Evolutionary conservation across 2,329 filamentous ascomycete species (phyloP), one percentile per base, ranked within the genome.

Genomic region (Gremmenia infestans): DNA sequence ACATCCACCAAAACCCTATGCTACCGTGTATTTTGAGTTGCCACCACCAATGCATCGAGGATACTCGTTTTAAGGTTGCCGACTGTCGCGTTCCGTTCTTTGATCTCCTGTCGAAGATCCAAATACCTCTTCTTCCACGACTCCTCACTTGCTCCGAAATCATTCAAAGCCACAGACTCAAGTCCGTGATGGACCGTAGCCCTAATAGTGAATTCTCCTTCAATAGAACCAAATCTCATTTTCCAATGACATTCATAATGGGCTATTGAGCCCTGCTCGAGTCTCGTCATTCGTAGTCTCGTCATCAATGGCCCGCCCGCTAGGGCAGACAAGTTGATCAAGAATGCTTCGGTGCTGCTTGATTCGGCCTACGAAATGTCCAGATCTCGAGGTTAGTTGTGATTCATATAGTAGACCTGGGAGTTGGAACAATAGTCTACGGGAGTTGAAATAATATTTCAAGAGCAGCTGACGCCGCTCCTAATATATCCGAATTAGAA

Each of bases 311-410:
- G 75, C 3, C 79, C 79, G 8, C 83, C 82, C 0, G 77, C 77
- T 11, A 86, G 72, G 4, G 80, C 81, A 0, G 81, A 76, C 5
- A 85, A 67, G 63, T 84, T 85, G 60, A 83, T 78, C 12, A 86
- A 70, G 60, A 86, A 85, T 0, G 76, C 74, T 64, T 84, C 77
- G 5, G 78, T 76, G 11, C 75, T 79, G 1, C 72, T 69, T 0
- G 81, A 78, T 46, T 77, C 74, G 40, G 73, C 74, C 57, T 32
- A 32, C 28, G 28, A 32, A 32, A 32, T 9, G 9, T 32, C 9
- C 11, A 32, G 28, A 32, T 32, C 28, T 32, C 28, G 28, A 2
- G 4, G 28, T 32, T 9, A 32, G 28, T 32, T 32, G 4, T 12
- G 28, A 2, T 9, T 32, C 9, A 9, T 32, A 32, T 32, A 32